Evolutionary conservation across 768 basidiomycete genomes (phyloP), one percentile per base, ranked within the genome.

Genomic region (Collybia mongolica): DNA sequence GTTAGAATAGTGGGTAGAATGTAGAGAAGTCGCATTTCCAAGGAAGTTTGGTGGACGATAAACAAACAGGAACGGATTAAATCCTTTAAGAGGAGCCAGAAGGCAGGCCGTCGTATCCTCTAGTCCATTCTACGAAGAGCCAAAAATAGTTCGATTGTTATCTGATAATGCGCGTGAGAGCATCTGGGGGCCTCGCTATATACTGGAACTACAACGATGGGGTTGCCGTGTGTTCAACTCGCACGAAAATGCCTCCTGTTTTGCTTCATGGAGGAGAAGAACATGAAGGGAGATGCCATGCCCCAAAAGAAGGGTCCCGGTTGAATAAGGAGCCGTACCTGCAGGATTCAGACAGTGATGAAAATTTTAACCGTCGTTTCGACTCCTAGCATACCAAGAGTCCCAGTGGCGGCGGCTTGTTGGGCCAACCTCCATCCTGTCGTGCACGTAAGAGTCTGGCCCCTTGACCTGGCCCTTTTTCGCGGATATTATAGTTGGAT

Each of bases 1-100:
- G 71, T 60, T 17, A 74, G 55, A 35, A 68, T 51, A 52, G 35
- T 38, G 70, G 57, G 55, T 69, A 54, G 59, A 64, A 52, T 46
- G 54, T 53, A 54, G 32, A 32, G 55, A 48, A 43, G 50, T 44
- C 47, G 56, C 56, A 60, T 62, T 63, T 59, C 26, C 38, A 35
- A 54, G 47, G 29, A 38, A 52, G 41, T 41, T 54, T 56, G 29
- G 50, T 39, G 48, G 17, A 22, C 22, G 40, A 52, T 54, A 49
- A 50, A 52, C 44, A 48, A 48, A 57, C 48, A 52, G 32, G 43
- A 39, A 50, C 35, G 39, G 48, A 46, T 44, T 39, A 35, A 36
- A 28, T 29, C 43, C 29, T 17, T 28, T 32, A 44, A 32, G 41
- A 49, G 9, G 17, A 17, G 22, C 14, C 43, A 44, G 18, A 35